Evolutionary conservation across 768 basidiomycete species (phyloP), one percentile per base, ranked within the genome.

Genomic region (Mycena pura): DNA sequence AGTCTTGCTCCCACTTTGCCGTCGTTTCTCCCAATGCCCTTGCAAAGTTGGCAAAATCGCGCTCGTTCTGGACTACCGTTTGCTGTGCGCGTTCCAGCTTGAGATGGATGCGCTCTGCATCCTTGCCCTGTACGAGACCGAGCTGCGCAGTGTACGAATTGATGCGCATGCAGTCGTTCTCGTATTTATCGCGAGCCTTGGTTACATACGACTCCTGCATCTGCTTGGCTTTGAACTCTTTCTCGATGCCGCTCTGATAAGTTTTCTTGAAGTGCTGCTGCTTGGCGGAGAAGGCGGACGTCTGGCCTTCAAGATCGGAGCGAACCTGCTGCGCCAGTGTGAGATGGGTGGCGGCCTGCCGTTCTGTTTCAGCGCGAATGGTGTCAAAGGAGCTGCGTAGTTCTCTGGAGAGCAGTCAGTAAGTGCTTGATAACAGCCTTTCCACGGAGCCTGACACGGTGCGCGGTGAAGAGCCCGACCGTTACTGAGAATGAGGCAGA

Each of bases 101-200:
- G 55, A 87, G 69, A 28, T 89, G 86, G 36, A 97, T 86, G 78
- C 92, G 95, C 68, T 99, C 97, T 28, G 96, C 82, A 57, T 99
- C 96, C 70, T 88, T 90, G 28, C 97, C 97, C 73, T 98, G 97
- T 24, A 93, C 87, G 8, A 99, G 84, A 2, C 92, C 89, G 27
- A 90, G 85, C 73, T 96, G 94, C 3, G 95, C 95, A 6, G 95
- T 95, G 69, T 91, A 94, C 2, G 92, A 90, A 71, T 98, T 98
- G 80, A 98, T 95, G 47, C 89, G 86, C 29, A 96, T 79, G 73
- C 95, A 96, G 69, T 99, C 96, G 47, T 83, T 80, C 74, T 97
- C 93, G 76, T 98, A 99, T 71, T 95, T 93, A 73, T 96, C 93
- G 62, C 92, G 87, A 2, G 97, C 93, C 73, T 95, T 95, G 68